Evolutionary conservation across 768 basidiomycete species (phyloP), one percentile per base, ranked within the genome.

Genomic region (Phlegmacium glaucopus): DNA sequence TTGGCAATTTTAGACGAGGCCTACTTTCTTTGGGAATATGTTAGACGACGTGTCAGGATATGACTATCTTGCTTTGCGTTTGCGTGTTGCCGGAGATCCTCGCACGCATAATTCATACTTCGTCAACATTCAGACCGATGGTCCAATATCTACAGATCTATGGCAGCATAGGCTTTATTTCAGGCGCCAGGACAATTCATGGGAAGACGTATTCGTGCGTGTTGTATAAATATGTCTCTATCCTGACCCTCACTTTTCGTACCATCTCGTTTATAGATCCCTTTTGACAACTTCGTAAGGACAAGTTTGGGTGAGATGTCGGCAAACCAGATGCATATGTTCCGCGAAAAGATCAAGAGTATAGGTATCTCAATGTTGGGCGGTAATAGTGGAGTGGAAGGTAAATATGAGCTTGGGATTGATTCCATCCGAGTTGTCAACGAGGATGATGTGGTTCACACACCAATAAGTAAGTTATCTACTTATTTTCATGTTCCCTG

Each of bases 101-200:
- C 75, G 79, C 34, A 87, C 87, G 35, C 80, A 83, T 52, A 82
- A 81, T 54, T 84, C 89, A n/a, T 97, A 93, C 73, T 94, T 87
- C 55, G 87, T 92, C 40, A 97, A 98, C 67, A 70, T 97, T 39
- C 94, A 96, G 64, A 95, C 93, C 2, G 87, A 92, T 43, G 87
- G 89, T 1, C 76, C 81, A 37, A 74, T 89, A 41, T 78, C 82
- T 42, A 86, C 83, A 30, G 92, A 95, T 62, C 71, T 98, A n/a
- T 98, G 90, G 85, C 95, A 96, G 61, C 94, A 97, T 56, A 79
- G 90, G 28, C 72, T 98, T n/a, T 90, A 80, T 66, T 88, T 94
- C 62, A 72, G 76, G 42, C 76, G 79, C 45, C 69, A 72, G 22
- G 78, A 84, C 48, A 77, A 80, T 18, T 68, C 72, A 4, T 94